Evolutionary conservation across 2,329 filamentous ascomycete genomes (phyloP).

Genomic region (Aureobasidium sp.): DNA sequence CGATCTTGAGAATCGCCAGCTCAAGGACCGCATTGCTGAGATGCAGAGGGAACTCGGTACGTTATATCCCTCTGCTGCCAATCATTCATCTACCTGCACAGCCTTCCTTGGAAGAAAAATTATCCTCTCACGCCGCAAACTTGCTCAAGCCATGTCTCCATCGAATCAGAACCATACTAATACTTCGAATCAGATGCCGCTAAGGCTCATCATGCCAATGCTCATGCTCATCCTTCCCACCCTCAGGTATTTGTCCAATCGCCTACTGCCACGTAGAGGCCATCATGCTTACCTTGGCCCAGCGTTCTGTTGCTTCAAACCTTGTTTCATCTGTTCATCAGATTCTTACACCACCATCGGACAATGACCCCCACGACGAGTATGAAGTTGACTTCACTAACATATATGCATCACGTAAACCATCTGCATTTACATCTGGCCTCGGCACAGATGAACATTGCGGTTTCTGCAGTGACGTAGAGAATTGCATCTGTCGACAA

Average conservation of each 20-base stretch:
- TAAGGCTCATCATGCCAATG: not conserved
- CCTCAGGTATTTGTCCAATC: not conserved
- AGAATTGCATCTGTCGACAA: slow-evolving; percentile 14
- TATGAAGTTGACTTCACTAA: slow-evolving; percentile 15
- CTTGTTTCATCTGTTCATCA: not conserved
- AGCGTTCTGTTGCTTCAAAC: not conserved
- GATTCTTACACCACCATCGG: slow-evolving; percentile 12
- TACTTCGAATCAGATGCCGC: not conserved
- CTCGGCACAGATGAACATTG: slow-evolving; percentile 13
- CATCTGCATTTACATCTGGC: not conserved
- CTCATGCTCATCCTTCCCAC: not conserved
- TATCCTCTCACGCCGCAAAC: not conserved
- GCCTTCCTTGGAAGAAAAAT: not conserved
- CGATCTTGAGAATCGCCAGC: not conserved
- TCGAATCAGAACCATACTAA: not conserved
- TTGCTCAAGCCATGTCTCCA: not conserved
- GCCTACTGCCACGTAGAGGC: not conserved
- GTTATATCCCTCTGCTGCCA: not conserved
- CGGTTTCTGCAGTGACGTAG: slow-evolving; percentile 14
- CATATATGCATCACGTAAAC: slow-evolving; percentile 7
- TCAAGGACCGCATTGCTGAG: not conserved
- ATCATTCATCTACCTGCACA: not conserved
- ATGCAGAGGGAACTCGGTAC: slow-evolving; percentile 5
- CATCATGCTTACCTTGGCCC: not conserved
- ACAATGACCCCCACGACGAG: slow-evolving; percentile 2